A percentile compares a stretch with the other conserved stretches of the same genome.
Evolutionary conservation across 2,329 filamentous ascomycete genomes (phyloP).

Genomic region (Botryosphaeria dothidea): DNA sequence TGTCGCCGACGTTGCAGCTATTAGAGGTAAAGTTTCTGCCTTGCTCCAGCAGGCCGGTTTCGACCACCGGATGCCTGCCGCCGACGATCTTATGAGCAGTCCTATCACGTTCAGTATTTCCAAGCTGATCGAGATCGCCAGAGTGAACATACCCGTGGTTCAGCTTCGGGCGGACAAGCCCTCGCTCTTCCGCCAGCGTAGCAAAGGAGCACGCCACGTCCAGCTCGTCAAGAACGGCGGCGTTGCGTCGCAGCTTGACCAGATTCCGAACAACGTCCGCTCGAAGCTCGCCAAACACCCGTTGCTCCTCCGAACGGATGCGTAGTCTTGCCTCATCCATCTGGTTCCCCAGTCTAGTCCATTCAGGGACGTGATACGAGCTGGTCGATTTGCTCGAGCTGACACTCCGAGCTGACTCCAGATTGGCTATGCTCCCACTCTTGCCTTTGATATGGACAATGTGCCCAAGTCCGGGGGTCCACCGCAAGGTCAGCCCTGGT

Average conservation of each 20-base stretch:
- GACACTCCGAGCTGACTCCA: constrained; percentile 56
- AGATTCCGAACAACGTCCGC: constrained; percentile 77
- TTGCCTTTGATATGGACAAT: constrained; percentile 89
- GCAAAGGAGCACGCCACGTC: constrained; percentile 90
- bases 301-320: constrained; percentile 82
- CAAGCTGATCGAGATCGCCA: not conserved
- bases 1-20: constrained; percentile 79
- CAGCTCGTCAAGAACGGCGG: constrained; percentile 87
- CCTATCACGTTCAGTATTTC: constrained; percentile 15
- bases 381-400: constrained; percentile 81
- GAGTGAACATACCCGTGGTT: constrained; percentile 47
- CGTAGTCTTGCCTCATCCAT: constrained; percentile 77
- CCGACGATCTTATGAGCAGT: constrained; percentile 75
- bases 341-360: constrained; percentile 76
- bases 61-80: constrained; percentile 90
- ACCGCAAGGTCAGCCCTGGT: constrained; percentile 73
- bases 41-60: constrained; percentile 74
- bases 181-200: constrained; percentile 71
- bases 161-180: constrained; percentile 69
- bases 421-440: constrained; percentile 54
- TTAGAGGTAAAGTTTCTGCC: constrained; percentile 83
- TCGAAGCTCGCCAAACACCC: constrained; percentile 74
- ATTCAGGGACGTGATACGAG: constrained; percentile 80
- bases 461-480: constrained; percentile 84
- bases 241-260: constrained; percentile 84